Evolutionary conservation across 192 early-diverging fungal species (phyloP), one percentile per base, ranked within the genome.

Genomic region (Gaertneriomyces semiglobifer): DNA sequence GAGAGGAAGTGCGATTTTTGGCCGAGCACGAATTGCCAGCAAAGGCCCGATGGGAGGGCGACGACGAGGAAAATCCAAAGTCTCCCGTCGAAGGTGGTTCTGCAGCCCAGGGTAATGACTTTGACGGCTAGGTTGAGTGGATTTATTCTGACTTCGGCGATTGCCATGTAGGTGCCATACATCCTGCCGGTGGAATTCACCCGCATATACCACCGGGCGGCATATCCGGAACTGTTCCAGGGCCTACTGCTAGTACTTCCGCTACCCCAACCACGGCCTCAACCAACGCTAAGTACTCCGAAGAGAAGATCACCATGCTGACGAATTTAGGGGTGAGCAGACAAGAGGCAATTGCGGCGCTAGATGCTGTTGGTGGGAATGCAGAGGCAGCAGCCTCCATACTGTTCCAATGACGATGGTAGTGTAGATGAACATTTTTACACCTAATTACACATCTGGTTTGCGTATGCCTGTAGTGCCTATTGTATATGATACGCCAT

Each of bases 21-120:
- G 74, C 87, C 5, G 96, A 99, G 69, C 95, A 98, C 73, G 88
- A 92, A 76, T 76, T 96, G 5, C 95, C 95, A 11, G 89, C 82
- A 63, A 81, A 85, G 47, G 83, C 81, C 11, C 48, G 78, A 6
- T 68, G 59, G 69, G 69, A 67, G 19, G 63, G 11, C 10, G 51
- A 16, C 14, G 53, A 44, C 6, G 39, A 19, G 9, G 58, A 64
- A 44, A 56, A 44, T 9, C 63, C 33, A 51, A 45, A 45, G 45
- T 68, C 66, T 12, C 66, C 66, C 10, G n/a, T 39, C 6, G 66
- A 60, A 52, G 46, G 58, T 6, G 66, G 47, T 11, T 68, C 66
- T 1, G 58, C 66, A 9, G 57, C 66, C 11, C 57, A 40, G 19
- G 54, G 65, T 66, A 19, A 44, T 10, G 12, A 16, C 11, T 61